Evolutionary conservation across 2,329 filamentous ascomycete genomes (phyloP).

Genomic region (Gnomoniopsis smithogilvyi): DNA sequence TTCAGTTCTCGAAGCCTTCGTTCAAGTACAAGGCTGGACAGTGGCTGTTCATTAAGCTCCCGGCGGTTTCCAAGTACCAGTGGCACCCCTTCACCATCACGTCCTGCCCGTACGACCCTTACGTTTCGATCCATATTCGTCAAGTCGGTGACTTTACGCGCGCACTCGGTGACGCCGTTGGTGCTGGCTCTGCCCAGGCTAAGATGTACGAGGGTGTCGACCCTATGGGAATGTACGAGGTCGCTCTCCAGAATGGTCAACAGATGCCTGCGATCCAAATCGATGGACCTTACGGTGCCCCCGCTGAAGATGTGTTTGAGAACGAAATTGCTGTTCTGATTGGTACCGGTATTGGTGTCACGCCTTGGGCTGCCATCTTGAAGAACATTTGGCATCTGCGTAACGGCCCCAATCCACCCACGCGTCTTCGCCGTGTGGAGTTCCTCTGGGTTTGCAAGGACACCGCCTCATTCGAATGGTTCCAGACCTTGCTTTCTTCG

Average conservation of each 20-base stretch:
- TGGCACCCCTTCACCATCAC: slow-evolving; percentile 99
- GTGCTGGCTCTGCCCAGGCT: slow-evolving; percentile 80
- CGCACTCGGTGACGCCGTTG: slow-evolving; percentile 91
- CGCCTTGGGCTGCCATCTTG: slow-evolving; percentile 80
- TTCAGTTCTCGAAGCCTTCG: slow-evolving; percentile 93
- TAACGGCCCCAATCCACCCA: slow-evolving; percentile 82
- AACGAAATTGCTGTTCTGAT: slow-evolving; percentile 86
- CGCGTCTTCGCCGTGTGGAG: slow-evolving; percentile 87
- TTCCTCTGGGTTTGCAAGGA: slow-evolving; percentile 99
- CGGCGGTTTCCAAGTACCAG: slow-evolving; percentile 81
- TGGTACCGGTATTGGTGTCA: slow-evolving; percentile 83
- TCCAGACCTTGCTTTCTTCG: slow-evolving; percentile 87
- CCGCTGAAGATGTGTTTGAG: slow-evolving; percentile 95
- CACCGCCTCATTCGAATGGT: slow-evolving; percentile 96
- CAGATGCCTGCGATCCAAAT: slow-evolving; percentile 87
- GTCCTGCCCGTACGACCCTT: slow-evolving; percentile 93
- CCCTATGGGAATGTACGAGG: slow-evolving; percentile 95
- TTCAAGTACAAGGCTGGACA: slow-evolving; percentile 99
- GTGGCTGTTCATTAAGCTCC: slow-evolving; percentile 95
- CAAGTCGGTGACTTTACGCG: slow-evolving; percentile 97
- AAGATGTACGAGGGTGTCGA: slow-evolving; percentile 90
- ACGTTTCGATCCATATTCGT: slow-evolving; percentile 89
- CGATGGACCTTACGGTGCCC: slow-evolving; percentile 94
- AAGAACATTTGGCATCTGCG: slow-evolving; percentile 99
- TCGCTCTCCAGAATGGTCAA: slow-evolving; percentile 89